Evolutionary conservation across 2,329 filamentous ascomycete species (phyloP), one percentile per base, ranked within the genome.

Genomic region (Colletotrichum sp.): DNA sequence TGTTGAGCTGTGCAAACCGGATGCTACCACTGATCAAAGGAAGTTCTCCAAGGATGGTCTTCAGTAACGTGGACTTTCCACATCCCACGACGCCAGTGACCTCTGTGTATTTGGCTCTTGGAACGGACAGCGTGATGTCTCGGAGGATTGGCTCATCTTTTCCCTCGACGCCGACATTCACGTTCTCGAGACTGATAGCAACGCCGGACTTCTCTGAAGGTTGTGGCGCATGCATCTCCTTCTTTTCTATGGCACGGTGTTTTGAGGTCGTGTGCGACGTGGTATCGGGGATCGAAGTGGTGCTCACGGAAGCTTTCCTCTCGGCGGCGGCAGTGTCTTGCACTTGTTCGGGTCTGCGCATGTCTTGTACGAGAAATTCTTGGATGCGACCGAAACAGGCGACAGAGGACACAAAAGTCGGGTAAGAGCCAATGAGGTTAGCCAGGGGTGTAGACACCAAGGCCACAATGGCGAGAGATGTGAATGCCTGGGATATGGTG

Each of bases 41-140:
- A n/a, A 70, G 55, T 65, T 79, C 77, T n/a, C 79, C 80, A 2
- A 81, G 75, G 1, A 83, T 75, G 26, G 78, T 79, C 24, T 79
- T 77, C 26, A 82, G 68, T 22, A 81, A 74, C 0, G 75, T 78
- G 6, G 78, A 71, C 65, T 79, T 79, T 32, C 78, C 78, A 22
- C 72, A 77, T 9, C 72, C 78, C 18, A 78, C 71, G 1, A 74
- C n/a, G 28, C 71, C 67, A 1, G 36, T 64, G 12, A 74, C 28
- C 12, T 66, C 60, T 55, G 65, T 69, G 62, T 76, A 75, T 30
- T 9, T 75, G 12, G 39, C 44, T 59, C 39, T 59, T 16, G 24
- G 30, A 39, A 76, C 6, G 5, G 57, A 76, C 22, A 76, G 24
- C 9, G 64, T 22, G 52, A 72, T 66, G 26, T 66, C 57, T 34